These are phyloP conservation scores for Clavaria fumosa DNA, from an alignment of 768 basidiomycete genomes.

Conservation along the genomic window DNA sequence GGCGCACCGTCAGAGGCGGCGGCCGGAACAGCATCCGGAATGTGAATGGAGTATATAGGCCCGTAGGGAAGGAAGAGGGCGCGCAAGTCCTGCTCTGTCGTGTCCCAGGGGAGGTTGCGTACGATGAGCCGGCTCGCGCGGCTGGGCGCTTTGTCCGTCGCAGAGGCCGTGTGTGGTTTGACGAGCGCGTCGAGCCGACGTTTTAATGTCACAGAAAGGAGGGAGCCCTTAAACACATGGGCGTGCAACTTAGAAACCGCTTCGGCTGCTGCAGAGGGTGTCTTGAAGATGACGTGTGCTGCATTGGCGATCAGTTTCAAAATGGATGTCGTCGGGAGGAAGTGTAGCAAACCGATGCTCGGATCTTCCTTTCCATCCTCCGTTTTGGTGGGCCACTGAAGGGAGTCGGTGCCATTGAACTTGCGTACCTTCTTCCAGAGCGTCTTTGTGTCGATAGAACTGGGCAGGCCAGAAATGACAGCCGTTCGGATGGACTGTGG, in stretches of 20 bases:
- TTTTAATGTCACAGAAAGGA: conserved; percentile 81
- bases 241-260: conserved; percentile 77
- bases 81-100: conserved; percentile 72
- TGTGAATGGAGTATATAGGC: conserved; percentile 71
- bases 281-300: conserved; percentile 66
- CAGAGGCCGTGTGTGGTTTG: conserved; percentile 25
- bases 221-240: conserved; percentile 78
- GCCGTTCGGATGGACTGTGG: conserved; percentile 76
- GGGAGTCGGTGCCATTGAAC: conserved; percentile 56
- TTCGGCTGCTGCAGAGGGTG: conserved; percentile 48
- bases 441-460: conserved; percentile 41
- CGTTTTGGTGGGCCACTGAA: too few relatives aligned
- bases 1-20: conserved; percentile 15
- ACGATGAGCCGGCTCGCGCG: conserved; percentile 76
- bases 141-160: conserved; percentile 30
- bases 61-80: conserved; percentile 79
- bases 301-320: neutral
- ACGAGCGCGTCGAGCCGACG: conserved; percentile 60
- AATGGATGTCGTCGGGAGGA: too few relatives aligned
- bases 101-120: conserved; percentile 76
- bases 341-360: too few relatives aligned
- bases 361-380: conserved; percentile 32
- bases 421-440: conserved; percentile 86
- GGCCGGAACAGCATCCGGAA: conserved; percentile 35
- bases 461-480: conserved; percentile 58